Percentiles rank a stretch among this genome's conserved stretches.
phyloP scores from a whole-genome alignment of 2,329 filamentous ascomycete genomes.

The Colletotrichum sp. region DNA sequence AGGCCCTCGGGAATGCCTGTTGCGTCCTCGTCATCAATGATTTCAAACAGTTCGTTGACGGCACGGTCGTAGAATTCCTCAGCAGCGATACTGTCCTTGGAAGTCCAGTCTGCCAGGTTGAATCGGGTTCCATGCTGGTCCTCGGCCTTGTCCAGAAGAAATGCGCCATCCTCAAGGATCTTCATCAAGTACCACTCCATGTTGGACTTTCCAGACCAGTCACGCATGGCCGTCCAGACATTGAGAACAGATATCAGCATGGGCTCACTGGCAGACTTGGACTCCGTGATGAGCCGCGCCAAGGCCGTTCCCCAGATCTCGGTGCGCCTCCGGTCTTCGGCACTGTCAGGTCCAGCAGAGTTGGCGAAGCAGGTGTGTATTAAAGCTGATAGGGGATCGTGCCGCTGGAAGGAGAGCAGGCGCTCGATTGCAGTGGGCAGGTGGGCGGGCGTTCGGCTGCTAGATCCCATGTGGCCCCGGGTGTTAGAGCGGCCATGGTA shows the following conservation, averaged over 20 bases:
- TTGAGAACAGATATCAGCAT: constrained; percentile 86
- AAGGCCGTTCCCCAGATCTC: constrained; percentile 90
- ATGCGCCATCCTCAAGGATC: constrained; percentile 89
- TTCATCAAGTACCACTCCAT: constrained; percentile 96
- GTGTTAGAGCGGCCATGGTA: constrained; percentile 62
- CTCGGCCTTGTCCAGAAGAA: constrained; percentile 85
- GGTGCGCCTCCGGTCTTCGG: constrained; percentile 79
- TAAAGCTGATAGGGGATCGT: constrained; percentile 83
- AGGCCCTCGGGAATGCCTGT: constrained; percentile 88
- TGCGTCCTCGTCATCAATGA: constrained; percentile 83
- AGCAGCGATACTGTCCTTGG: constrained; percentile 80
- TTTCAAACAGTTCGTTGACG: constrained; percentile 80
- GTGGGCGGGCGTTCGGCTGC: constrained; percentile 33
- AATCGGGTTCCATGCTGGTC: constrained; percentile 76
- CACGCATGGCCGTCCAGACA: constrained; percentile 83
- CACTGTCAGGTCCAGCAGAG: constrained; percentile 80
- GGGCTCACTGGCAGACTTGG: constrained; percentile 77
- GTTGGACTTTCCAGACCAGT: constrained; percentile 88
- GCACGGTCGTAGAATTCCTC: constrained; percentile 90
- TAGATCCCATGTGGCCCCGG: constrained; percentile 46
- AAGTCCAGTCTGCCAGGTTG: constrained; percentile 74
- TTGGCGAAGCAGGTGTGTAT: constrained; percentile 91
- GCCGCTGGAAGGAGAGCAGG: constrained; percentile 85
- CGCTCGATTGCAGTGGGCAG: constrained; percentile 76
- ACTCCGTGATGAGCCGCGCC: constrained; percentile 80